Conservation (phyloP, 192 early-diverging fungal species). For the Coemansia sp. region DNA sequence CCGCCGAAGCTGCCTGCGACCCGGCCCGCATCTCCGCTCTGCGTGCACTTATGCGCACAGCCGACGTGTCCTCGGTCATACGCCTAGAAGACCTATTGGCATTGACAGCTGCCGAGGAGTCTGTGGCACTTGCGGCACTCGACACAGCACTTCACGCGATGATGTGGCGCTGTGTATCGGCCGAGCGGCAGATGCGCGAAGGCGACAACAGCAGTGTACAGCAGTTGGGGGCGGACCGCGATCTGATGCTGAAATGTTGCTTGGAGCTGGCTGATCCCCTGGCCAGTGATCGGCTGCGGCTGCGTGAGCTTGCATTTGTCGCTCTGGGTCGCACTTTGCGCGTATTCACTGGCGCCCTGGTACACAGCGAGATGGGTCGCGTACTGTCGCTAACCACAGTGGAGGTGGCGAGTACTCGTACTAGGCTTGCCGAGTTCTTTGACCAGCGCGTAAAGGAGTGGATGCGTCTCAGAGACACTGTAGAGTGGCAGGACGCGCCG, state of each 20-base stretch:
- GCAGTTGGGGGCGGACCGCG: slow-evolving; percentile 26
- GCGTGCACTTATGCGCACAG: slow-evolving; percentile 27
- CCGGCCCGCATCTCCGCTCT: slow-evolving; percentile 29
- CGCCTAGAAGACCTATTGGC: neutral
- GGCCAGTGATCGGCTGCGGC: slow-evolving; percentile 6
- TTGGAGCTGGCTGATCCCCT: slow-evolving; percentile 20
- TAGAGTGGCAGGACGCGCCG: slow-evolving; percentile 12
- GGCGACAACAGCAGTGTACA: neutral
- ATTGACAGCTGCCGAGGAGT: slow-evolving; percentile 21
- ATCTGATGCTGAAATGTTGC: slow-evolving; percentile 23
- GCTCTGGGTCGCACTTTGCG: slow-evolving; percentile 29
- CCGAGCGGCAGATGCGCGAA: neutral
- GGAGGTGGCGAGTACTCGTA: neutral
- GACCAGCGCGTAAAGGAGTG: slow-evolving; percentile 16
- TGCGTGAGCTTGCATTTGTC: slow-evolving; percentile 48
- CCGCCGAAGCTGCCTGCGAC: slow-evolving; percentile 23
- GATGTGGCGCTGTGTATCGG: slow-evolving; percentile 35
- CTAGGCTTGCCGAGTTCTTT: slow-evolving; percentile 28
- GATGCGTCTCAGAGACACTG: slow-evolving; percentile 4
- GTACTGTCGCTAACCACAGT: slow-evolving; percentile 12
- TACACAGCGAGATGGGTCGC: slow-evolving; percentile 10
- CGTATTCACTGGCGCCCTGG: slow-evolving; percentile 38
- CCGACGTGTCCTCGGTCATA: slow-evolving; percentile 26
- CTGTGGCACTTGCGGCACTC: slow-evolving; percentile 27
- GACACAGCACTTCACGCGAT: slow-evolving; percentile 35